Evolutionary conservation across 306 rosid genomes (phyloP), one percentile per base, ranked within the genome.

Genomic region (Cotoneaster glaucophyllus): DNA sequence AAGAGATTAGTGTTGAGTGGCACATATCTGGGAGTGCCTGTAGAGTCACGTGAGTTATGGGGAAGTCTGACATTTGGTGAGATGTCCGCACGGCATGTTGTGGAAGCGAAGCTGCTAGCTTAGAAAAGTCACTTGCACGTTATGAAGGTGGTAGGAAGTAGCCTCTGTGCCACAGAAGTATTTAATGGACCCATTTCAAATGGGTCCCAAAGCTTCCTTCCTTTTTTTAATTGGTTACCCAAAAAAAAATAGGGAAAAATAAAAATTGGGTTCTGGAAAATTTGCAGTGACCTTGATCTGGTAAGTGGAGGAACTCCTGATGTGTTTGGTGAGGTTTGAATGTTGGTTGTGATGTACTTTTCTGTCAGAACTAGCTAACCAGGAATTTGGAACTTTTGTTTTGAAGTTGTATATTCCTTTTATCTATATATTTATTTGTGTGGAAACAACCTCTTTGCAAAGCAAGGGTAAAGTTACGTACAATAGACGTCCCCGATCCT

Each of bases 391-490:
- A 61, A 13, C 11, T 13, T 61, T 24, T 59, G 32, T 59, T 59
- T 59, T 24, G 64, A 4, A 10, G 6, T 10, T 59, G 3, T 6
- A 24, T 22, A 9, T 59, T 59, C 31, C 31, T 8, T 59, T 25
- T 26, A 17, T 29, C 6, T 29, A 28, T 29, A 15, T 63, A 14
- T 25, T 59, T 11, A 22, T 34, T 34, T 34, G 39, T 34, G 39
- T 34, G 39, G 39, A 34, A 6, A 34, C 8, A 34, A 0, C 2
- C 9, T 34, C 39, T 34, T 34, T 34, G 9, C 39, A 34, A 34
- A 34, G 2, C 0, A 34, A 34, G 39, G 8, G 0, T 34, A 34
- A 34, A 2, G 39, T 0, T 34, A 2, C 9, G 8, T 34, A 37
- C 10, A 0, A 37, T 1, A 7, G 41, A 37, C 8, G 9, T 37